Evolutionary conservation across 345 rosid species (phyloP).

Genomic region (Dimocarpus longan): DNA sequence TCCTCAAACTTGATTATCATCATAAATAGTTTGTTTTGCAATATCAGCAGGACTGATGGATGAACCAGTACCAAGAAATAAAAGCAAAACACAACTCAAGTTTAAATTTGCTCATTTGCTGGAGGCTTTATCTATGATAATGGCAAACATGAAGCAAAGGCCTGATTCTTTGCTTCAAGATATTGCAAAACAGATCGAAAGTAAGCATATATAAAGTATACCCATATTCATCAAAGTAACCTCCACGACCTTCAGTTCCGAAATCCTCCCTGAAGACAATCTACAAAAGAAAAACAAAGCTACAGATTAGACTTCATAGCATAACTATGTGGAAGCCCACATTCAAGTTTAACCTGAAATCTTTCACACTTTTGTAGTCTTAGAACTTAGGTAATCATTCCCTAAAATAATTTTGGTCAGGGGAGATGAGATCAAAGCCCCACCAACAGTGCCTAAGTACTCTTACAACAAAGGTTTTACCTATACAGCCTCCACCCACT

Average conservation of each 20-base stretch:
- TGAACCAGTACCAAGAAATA: neutral
- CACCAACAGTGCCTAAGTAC: slow-evolving; percentile 8
- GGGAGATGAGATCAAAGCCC: slow-evolving; percentile 3
- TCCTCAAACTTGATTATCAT: neutral
- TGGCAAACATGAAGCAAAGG: neutral
- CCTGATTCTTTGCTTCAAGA: slow-evolving; percentile 3
- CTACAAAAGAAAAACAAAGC: slow-evolving; percentile 40
- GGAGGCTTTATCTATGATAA: neutral
- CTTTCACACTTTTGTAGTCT: neutral
- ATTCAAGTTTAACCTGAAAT: neutral
- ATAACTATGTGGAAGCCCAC: neutral
- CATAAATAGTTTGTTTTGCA: slow-evolving; percentile 4
- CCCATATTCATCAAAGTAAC: slow-evolving; percentile 99
- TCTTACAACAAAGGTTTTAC: neutral
- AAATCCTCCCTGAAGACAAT: slow-evolving; percentile 98
- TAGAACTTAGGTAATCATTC: neutral
- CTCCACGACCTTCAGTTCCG: slow-evolving; percentile 99
- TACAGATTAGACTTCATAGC: neutral
- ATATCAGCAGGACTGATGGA: neutral
- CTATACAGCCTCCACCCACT: slow-evolving; percentile 6
- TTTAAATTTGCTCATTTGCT: slow-evolving; percentile 1
- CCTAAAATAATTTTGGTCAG: neutral
- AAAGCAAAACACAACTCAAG: neutral
- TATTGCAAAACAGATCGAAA: neutral
- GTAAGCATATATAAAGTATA: slow-evolving; percentile 32